Conservation (phyloP, 2,329 filamentous ascomycete genomes). For the Penicillium sp. region DNA sequence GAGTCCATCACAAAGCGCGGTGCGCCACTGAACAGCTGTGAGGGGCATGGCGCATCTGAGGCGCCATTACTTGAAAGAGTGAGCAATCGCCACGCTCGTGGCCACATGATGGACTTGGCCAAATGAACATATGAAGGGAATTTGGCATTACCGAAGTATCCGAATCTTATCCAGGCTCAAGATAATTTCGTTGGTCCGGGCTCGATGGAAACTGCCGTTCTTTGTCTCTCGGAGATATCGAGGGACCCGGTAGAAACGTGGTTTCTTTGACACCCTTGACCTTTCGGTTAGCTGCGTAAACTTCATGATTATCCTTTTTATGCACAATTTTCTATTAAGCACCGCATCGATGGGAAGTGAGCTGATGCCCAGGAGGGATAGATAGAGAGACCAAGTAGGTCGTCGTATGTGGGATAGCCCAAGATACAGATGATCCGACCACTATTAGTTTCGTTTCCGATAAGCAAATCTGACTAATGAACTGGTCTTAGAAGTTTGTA, state of each 20-base stretch:
- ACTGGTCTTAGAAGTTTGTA: background rate
- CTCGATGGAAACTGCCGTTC: background rate
- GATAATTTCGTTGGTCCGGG: background rate
- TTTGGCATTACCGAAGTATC: background rate
- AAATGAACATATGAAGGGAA: background rate
- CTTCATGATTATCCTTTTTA: too few species aligned
- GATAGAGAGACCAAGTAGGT: background rate
- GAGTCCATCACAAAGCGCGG: background rate
- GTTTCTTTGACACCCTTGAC: background rate
- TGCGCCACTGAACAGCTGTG: background rate
- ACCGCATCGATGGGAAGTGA: background rate
- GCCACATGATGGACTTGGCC: background rate
- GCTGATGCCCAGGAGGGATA: background rate
- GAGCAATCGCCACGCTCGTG: background rate
- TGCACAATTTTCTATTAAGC: background rate
- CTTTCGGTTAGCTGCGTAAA: background rate
- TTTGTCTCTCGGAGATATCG: background rate
- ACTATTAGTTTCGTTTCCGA: background rate
- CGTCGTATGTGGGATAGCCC: background rate
- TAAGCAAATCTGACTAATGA: fast-evolving
- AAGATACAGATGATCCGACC: background rate
- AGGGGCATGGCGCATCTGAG: background rate
- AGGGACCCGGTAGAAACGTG: background rate
- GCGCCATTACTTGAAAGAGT: background rate
- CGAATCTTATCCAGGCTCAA: background rate